phyloP scores from a whole-genome alignment of 257 asterid genomes.

The Salvia splendens region DNA sequence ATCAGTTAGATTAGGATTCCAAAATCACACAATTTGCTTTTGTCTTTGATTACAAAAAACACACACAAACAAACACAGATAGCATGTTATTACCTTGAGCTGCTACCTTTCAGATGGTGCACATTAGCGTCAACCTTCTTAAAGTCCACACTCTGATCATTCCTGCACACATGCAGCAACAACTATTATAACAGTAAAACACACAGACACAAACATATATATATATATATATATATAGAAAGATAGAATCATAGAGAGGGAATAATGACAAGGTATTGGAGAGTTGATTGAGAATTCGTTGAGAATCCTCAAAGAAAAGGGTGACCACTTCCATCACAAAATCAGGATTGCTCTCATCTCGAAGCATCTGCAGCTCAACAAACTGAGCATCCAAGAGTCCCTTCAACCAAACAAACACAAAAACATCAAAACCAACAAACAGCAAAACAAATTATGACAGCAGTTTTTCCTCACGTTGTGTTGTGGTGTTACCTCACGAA shows the following conservation, averaged over 20 bases:
- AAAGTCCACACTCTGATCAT: conserved; percentile 67
- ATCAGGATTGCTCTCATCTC: conserved; percentile 87
- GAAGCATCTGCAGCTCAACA: conserved; percentile 73
- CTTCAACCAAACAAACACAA: conserved; percentile 36
- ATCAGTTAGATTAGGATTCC: conserved; percentile 5
- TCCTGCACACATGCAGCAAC: conserved; percentile 40
- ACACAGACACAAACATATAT: neutral
- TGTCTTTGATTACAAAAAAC: too few species aligned
- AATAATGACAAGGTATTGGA: conserved; percentile 57
- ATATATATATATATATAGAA: too few species aligned
- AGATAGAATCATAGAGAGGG: neutral
- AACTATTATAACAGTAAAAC: neutral
- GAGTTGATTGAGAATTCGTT: conserved; percentile 74
- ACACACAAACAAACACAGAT: neutral
- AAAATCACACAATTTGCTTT: neutral
- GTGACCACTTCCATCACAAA: conserved; percentile 80
- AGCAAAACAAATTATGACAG: neutral
- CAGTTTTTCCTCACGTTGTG: neutral
- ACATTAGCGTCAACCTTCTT: conserved; percentile 78
- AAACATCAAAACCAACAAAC: conserved; percentile 2
- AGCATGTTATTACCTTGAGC: conserved; percentile 61
- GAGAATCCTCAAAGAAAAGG: conserved; percentile 83
- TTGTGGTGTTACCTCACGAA: conserved; percentile 54
- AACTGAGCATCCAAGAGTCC: conserved; percentile 82
- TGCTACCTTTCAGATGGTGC: conserved; percentile 93